Evolutionary conservation across 768 basidiomycete species (phyloP), one percentile per base, ranked within the genome.

Genomic region (Scleroderma citrinum): DNA sequence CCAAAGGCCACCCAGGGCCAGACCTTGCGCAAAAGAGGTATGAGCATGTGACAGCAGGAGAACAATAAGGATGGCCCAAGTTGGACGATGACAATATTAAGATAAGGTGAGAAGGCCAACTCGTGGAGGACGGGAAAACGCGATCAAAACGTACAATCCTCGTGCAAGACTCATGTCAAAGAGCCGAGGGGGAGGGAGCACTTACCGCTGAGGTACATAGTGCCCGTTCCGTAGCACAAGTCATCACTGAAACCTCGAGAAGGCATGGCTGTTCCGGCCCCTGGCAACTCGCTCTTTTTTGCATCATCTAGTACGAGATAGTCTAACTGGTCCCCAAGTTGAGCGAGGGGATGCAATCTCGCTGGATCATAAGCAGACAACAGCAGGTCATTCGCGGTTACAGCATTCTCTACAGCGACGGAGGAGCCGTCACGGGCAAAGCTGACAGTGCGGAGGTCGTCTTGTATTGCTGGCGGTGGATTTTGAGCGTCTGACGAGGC

Each of bases 221-320:
- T 94, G 55, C 96, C 96, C 61, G 94, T 97, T 63, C 96, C 96
- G 72, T 98, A 97, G 80, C 93, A 97, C 52, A 99, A 73, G 74
- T 99, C 96, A 75, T 99, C 96, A 72, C 92, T 90, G 94, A 92
- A 98, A 55, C 96, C 93, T 74, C 96, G 77, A 66, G 86, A 89
- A 59, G 94, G 93, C 56, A 99, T 81, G 50, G 94, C 93, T 52
- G 89, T 92, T 59, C 77, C 80, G 59, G 89, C 82, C 44, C 96
- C 96, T 64, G 92, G 92, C 53, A 96, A 74, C 47, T 91, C 83
- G 68, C 71, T 92, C 59, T 85, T 84, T 76, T 98, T 95, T 73
- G 95, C 95, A 69, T 99, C 96, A 55, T 98, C 95, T 50, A 99
- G 79, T 58, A 90, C 77, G 47, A 99, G 74, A 72, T 96, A 97